These are phyloP conservation scores for Ochromonas danica DNA, from an alignment of 108 stramenopile genomes.

Conservation along the genomic window DNA sequence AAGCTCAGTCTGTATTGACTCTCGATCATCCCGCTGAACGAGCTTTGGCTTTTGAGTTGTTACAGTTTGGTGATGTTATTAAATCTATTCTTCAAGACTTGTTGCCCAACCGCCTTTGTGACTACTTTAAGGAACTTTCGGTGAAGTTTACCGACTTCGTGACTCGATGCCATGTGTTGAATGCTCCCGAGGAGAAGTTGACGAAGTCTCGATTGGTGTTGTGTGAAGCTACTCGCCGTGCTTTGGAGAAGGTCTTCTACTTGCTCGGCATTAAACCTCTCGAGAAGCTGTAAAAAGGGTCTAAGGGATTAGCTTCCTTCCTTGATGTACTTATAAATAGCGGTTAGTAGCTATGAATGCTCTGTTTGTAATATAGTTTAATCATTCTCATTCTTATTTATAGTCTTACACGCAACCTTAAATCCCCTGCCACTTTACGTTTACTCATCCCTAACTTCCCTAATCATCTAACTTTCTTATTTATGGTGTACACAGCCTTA, in stretches of 20 bases:
- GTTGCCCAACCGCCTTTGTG: constrained; percentile 88
- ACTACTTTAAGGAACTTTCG: constrained; percentile 85
- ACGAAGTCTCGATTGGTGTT: constrained; percentile 75
- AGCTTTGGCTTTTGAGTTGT: constrained; percentile 79
- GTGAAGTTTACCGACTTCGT: constrained; percentile 89
- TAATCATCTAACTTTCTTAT: too few species aligned
- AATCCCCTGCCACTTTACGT: too few species aligned
- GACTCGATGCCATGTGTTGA: constrained; percentile 86
- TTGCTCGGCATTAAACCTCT: constrained; percentile 87
- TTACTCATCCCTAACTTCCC: too few species aligned
- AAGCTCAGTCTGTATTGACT: constrained; percentile 46
- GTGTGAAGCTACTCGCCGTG: constrained; percentile 78
- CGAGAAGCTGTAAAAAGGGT: constrained; percentile 79
- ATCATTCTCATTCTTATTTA: too few species aligned
- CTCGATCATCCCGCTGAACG: constrained; percentile 61
- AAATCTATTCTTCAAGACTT: constrained; percentile 66
- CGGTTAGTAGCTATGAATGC: too few species aligned
- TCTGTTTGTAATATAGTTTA: too few species aligned
- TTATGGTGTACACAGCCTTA: too few species aligned
- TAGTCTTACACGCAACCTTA: too few species aligned
- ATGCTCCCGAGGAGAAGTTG: constrained; percentile 72
- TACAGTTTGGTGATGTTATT: constrained; percentile 45
- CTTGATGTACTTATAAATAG: too few species aligned
- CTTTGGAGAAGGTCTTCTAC: constrained; percentile 76
- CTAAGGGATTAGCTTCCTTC: too few species aligned